Percentiles rank a stretch among this genome's conserved stretches.
phyloP scores from a whole-genome alignment of 2,329 filamentous ascomycete species.

The Microascus cirrosus region DNA sequence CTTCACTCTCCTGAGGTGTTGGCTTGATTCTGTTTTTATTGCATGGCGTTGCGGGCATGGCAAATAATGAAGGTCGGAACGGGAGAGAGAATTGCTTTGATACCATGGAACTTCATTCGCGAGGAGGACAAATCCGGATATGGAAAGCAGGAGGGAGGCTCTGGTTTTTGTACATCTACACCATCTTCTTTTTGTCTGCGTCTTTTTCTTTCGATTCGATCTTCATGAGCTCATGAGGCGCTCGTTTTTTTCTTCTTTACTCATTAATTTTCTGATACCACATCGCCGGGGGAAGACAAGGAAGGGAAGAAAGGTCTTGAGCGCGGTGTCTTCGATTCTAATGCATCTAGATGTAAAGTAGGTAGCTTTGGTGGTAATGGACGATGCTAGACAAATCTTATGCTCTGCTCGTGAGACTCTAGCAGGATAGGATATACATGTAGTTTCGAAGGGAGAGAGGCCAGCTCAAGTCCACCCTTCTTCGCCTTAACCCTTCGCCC shows the following conservation, averaged over 20 bases:
- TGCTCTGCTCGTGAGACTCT: neutral
- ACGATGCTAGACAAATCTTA: neutral
- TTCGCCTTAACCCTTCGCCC: no score
- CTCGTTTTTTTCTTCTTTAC: neutral
- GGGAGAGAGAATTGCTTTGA: neutral
- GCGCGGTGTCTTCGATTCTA: neutral
- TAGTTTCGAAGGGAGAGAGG: no score
- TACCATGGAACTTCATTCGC: neutral
- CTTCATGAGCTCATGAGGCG: neutral
- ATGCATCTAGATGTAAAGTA: neutral
- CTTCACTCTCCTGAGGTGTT: neutral
- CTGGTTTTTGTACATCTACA: neutral
- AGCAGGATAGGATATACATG: no score
- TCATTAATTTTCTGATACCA: neutral
- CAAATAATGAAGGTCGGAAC: neutral
- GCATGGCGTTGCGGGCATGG: neutral
- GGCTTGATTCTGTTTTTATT: neutral
- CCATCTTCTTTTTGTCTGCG: slow-evolving; percentile 7
- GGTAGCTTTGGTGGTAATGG: neutral
- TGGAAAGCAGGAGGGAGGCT: neutral
- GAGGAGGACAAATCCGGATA: neutral
- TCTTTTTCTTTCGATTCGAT: neutral
- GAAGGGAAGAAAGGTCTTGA: neutral
- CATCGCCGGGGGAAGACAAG: neutral
- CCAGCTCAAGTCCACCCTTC: no score